Base-by-base conservation (phyloP, 371 early-diverging fungal genomes). In the Mortierella polycephala region DNA sequence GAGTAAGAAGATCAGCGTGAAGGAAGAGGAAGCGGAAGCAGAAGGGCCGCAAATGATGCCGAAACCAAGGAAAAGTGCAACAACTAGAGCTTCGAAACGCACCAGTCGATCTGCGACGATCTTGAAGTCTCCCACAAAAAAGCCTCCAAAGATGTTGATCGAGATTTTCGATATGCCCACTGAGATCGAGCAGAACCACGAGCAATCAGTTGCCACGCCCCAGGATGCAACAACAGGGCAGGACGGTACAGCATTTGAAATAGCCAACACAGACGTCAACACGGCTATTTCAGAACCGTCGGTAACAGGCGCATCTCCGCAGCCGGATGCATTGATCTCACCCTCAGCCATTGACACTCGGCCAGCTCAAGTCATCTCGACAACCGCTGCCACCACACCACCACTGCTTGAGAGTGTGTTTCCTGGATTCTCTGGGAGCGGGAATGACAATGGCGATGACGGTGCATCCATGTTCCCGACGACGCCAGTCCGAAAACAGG, bases 141-240 rank as follows among this genome's bases (percentile, higher is more conserved):
- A 57, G 61, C 18, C 50, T 13, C 54, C 54, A 18, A 69, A 63
- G 53, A 55, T 64, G 1, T 46, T 73, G 18, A 73, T 73, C 14
- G 74, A 73, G 50, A 73, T 73, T 8, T 67, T 73, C 47, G 64
- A 63, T 47, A 39, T 53, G 13, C 67, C 62, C 4, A 64, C 61
- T 49, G 54, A 60, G 13, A 21, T 41, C 12, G 59, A 49, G 40
- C n/a, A 42, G 13, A 21, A 20, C 10, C 30, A 39, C 10, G 14
- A 47, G 41, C 46, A 40, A 13, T 21, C 55, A 30, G 20, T n/a
- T 30, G 8, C 64, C 5, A 7, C 4, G 12, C 21, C 18, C 14
- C 16, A 18, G 20, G 66, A 51, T 18, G 20, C 51, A 18, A 18
- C 18, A 18, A 20, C 51, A 51, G 5, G 2, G 8, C 20, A 5